These are phyloP conservation scores for Tephrocybe sp. DNA, from an alignment of 768 basidiomycete genomes.

Conservation along the genomic window DNA sequence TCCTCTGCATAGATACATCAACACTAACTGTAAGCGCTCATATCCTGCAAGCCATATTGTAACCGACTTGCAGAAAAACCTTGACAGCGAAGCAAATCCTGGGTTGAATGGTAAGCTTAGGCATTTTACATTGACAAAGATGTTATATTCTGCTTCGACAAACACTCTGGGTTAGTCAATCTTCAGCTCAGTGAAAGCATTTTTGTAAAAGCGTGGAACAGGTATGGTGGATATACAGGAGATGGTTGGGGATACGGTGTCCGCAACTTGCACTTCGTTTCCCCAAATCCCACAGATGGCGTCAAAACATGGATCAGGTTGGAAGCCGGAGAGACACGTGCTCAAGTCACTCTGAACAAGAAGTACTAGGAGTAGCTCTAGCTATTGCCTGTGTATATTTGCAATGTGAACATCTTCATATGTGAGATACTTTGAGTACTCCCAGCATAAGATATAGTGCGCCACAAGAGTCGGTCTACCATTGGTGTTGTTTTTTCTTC, in stretches of 20 bases:
- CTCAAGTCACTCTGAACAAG: slow-evolving; percentile 49
- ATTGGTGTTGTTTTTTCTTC: too few species aligned
- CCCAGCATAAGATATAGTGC: too few species aligned
- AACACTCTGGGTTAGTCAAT: slow-evolving; percentile 68
- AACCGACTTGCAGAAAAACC: not conserved
- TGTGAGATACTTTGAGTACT: too few species aligned
- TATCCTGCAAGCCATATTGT: not conserved
- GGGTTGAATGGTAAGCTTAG: not conserved
- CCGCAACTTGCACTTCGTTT: slow-evolving; percentile 60
- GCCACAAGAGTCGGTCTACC: too few species aligned
- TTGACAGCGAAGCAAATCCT: not conserved
- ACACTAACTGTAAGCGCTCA: not conserved
- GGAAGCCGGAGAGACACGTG: slow-evolving; percentile 58
- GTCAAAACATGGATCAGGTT: slow-evolving; percentile 67
- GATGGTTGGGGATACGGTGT: slow-evolving; percentile 64
- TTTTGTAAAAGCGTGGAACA: slow-evolving; percentile 20
- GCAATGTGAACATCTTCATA: too few species aligned
- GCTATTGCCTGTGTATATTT: not conserved
- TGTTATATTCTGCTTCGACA: slow-evolving; percentile 74
- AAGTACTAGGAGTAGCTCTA: slow-evolving; percentile 24
- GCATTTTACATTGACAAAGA: slow-evolving; percentile 45
- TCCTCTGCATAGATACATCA: too few species aligned
- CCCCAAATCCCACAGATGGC: slow-evolving; percentile 41
- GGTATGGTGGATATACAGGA: slow-evolving; percentile 65
- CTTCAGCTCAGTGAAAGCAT: too few species aligned